Evolutionary conservation across 305 asterid genomes (phyloP).

Genomic region (Plantago lanceolata): DNA sequence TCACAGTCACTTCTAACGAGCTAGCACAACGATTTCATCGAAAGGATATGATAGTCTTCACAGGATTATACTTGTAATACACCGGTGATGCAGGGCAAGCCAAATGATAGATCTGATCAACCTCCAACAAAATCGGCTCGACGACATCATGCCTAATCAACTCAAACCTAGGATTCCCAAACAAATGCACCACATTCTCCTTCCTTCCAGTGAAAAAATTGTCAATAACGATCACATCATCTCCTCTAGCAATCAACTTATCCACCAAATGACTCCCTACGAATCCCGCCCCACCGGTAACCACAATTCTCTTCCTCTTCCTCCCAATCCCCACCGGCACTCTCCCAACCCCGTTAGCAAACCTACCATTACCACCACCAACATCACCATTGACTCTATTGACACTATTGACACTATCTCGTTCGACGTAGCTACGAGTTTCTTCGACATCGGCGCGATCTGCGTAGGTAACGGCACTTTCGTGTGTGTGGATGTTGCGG

Average conservation of each 20-base stretch:
- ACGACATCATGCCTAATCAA: constrained; percentile 89
- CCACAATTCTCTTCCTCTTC: constrained; percentile 78
- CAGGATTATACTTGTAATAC: constrained; percentile 85
- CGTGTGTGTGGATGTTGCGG: constrained; percentile 29
- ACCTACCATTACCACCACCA: constrained; percentile 3
- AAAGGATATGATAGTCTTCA: constrained; percentile 94
- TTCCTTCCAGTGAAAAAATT: constrained; percentile 91
- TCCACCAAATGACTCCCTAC: constrained; percentile 96
- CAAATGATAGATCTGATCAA: constrained; percentile 91
- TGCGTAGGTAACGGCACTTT: not conserved
- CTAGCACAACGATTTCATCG: not conserved
- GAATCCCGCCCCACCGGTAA: constrained; percentile 95
- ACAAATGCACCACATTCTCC: constrained; percentile 83
- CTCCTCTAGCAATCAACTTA: constrained; percentile 82
- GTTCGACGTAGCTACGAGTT: constrained; percentile 11
- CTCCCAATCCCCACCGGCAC: constrained; percentile 69
- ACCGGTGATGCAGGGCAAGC: constrained; percentile 98
- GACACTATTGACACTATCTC: not conserved
- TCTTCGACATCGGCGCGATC: constrained; percentile 21
- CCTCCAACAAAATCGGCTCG: constrained; percentile 91
- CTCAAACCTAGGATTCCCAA: constrained; percentile 82
- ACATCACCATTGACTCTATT: not conserved
- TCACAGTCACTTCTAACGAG: not conserved
- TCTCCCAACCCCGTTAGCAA: constrained; percentile 44
- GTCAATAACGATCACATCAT: constrained; percentile 85